Evolutionary conservation across 2,329 filamentous ascomycete species (phyloP), one percentile per base, ranked within the genome.

Genomic region (Herpotrichia juniperi): DNA sequence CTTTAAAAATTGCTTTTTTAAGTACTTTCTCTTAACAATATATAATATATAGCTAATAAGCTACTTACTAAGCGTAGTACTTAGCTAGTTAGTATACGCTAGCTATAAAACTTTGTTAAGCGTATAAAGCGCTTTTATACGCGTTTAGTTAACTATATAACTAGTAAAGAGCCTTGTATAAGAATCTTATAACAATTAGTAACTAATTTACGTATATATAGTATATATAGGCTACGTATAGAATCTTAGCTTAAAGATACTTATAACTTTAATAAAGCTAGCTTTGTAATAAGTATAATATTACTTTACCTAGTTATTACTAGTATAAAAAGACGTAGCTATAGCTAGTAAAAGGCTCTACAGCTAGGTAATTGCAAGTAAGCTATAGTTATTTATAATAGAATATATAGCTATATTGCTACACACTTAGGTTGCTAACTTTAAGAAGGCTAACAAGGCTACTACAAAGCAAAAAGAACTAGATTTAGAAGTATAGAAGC

Each of bases 181-280:
- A 50, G 19, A 39, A 50, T 34, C 39, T 39, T 24, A 16, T 25
- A 28, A 42, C 39, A 26, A 50, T 50, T 19, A n/a, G 30, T 9
- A 19, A 10, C 7, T 50, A 42, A 42, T 50, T 50, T 22, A 28
- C 4, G 31, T 42, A 45, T 17, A 40, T 37, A 45, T 17, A 16
- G 2, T 37, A 45, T n/a, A 40, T 31, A n/a, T 39, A 50, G 19
- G 40, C 48, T 3, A 45, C 45, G 32, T 55, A 59, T 42, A 39
- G 42, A 25, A 57, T 57, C 24, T 22, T 24, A 28, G 28, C 45
- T 39, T n/a, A 34, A 52, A 12, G 42, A 59, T 40, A 48, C 35
- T 16, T 57, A 61, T 42, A 61, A 59, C 46, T 57, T 61, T 51
- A 44, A 61, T 46, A 46, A 61, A 51, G 51, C 48, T 32, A 35